Percentiles rank a stretch among this genome's conserved stretches.
These are phyloP conservation scores for Annulohypoxylon stygium DNA, from an alignment of 495 filamentous ascomycete species.

Conservation along the genomic window DNA sequence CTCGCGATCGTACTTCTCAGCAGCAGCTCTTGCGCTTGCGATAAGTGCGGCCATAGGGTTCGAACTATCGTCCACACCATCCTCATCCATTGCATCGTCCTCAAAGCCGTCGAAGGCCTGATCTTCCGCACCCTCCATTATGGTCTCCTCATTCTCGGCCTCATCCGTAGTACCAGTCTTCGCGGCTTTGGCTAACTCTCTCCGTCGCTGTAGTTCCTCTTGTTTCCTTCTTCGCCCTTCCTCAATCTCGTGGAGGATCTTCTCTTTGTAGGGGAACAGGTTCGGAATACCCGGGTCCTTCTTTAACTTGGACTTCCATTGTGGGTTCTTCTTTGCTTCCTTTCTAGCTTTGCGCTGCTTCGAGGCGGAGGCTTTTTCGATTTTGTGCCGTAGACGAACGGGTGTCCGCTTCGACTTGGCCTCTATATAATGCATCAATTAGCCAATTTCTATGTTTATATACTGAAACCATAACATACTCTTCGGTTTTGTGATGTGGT, in stretches of 20 bases:
- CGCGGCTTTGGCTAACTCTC: constrained; percentile 77
- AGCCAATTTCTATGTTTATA: not conserved
- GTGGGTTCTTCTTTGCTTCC: constrained; percentile 91
- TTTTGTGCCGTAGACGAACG: constrained; percentile 91
- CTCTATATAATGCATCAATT: constrained; percentile 65
- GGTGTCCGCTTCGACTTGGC: constrained; percentile 93
- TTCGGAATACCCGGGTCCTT: constrained; percentile 98
- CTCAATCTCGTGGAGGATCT: constrained; percentile 93
- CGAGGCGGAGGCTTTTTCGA: constrained; percentile 89
- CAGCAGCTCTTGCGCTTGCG: constrained; percentile 88
- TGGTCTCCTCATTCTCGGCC: constrained; percentile 58
- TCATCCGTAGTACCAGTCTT: constrained; percentile 58
- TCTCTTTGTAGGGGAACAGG: constrained; percentile 97
- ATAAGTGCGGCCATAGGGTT: constrained; percentile 94
- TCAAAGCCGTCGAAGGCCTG: constrained; percentile 63
- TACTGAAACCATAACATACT: constrained; percentile 53
- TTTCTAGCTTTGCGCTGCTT: constrained; percentile 93
- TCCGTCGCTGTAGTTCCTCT: constrained; percentile 78
- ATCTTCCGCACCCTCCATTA: constrained; percentile 61
- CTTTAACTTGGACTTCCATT: constrained; percentile 93
- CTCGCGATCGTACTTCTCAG: constrained; percentile 80
- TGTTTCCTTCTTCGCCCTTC: constrained; percentile 82
- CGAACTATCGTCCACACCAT: constrained; percentile 68
- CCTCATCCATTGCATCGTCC: constrained; percentile 64
- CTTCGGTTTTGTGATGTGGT: constrained; percentile 65